Evolutionary conservation across 768 basidiomycete genomes (phyloP), one percentile per base, ranked within the genome.

Genomic region (Trametes meyenii): DNA sequence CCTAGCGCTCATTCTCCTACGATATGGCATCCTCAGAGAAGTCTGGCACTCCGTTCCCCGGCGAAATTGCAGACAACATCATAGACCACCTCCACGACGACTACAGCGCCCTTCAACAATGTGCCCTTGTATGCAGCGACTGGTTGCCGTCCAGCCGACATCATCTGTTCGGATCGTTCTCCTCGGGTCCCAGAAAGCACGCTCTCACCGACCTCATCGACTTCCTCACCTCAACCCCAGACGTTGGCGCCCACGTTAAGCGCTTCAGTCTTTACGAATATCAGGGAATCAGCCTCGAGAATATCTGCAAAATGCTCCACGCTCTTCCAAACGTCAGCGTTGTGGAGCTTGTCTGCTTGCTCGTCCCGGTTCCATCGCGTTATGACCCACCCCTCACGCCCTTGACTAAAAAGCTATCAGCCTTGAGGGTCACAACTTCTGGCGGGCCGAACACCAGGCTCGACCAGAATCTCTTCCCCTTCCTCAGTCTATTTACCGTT

Each of bases 41-140:
- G 7, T 2, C 16, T 16, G 8, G 5, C 17, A 29, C 50, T 50
- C 14, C 17, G 6, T 40, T 64, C 7, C 62, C 62, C 12, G 52
- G 53, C 6, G 64, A 66, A 36, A 50, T 66, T 21, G 33, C 45
- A 7, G 64, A 66, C 48, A 29, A 19, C 7, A 66, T 66, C 40
- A 53, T 66, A 35, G 61, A 66, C 51, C 64, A 50, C 42, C 44
- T 66, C 10, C 56, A 62, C 21, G 61, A 62, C 42, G 51, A 59
- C 14, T 24, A 11, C 11, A n/a, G 14, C 16, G 49, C 61, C 5
- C 61, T 66, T 12, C 40, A 11, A 7, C 17, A 45, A 5, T 62
- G 61, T 29, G 40, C 54, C 8, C 61, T 66, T 24, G 52, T 54
- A 21, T 55, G 46, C 42, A 29, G 49, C 14, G 6, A 46, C 3